These are phyloP conservation scores for Zizania latifolia DNA, from an alignment of 176 grass and related monocot genomes.

Conservation along the genomic window DNA sequence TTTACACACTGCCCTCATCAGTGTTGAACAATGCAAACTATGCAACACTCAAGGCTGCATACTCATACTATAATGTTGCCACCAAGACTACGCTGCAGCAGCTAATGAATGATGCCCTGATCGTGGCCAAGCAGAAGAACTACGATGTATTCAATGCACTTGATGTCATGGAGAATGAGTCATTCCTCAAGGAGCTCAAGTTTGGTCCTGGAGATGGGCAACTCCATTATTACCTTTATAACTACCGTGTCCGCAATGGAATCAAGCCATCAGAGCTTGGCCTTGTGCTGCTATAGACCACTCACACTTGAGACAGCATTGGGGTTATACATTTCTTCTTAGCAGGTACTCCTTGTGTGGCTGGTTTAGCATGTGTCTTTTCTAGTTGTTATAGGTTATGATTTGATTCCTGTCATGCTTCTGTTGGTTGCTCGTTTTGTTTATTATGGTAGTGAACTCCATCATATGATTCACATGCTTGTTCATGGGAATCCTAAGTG, in stretches of 20 bases:
- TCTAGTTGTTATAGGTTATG: slow-evolving; percentile 20
- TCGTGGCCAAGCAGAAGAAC: slow-evolving; percentile 85
- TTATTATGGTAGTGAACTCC: slow-evolving; percentile 29
- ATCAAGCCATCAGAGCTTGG: slow-evolving; percentile 86
- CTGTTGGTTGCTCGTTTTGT: slow-evolving; percentile 48
- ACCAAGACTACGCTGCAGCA: slow-evolving; percentile 80
- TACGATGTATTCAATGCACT: slow-evolving; percentile 98
- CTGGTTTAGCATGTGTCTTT: slow-evolving; percentile 22
- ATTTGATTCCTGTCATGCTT: slow-evolving; percentile 17
- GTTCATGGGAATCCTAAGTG: slow-evolving; percentile 24
- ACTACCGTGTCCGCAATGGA: slow-evolving; percentile 65
- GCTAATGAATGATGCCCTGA: slow-evolving; percentile 92
- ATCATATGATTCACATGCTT: slow-evolving; percentile 17
- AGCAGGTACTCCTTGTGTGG: slow-evolving; percentile 26
- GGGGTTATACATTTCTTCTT: slow-evolving; percentile 24
- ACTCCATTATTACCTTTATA: slow-evolving; percentile 97
- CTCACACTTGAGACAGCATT: background rate
- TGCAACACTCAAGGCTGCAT: slow-evolving; percentile 72
- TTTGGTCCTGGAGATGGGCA: slow-evolving; percentile 97
- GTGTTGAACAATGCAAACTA: slow-evolving; percentile 94
- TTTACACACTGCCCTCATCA: slow-evolving; percentile 83
- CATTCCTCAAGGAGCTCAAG: slow-evolving; percentile 88
- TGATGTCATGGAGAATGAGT: slow-evolving; percentile 91
- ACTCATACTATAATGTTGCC: slow-evolving; percentile 93
- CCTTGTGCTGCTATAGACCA: slow-evolving; percentile 75